Conservation (phyloP, 305 asterid species). For the Solanum hybrid region DNA sequence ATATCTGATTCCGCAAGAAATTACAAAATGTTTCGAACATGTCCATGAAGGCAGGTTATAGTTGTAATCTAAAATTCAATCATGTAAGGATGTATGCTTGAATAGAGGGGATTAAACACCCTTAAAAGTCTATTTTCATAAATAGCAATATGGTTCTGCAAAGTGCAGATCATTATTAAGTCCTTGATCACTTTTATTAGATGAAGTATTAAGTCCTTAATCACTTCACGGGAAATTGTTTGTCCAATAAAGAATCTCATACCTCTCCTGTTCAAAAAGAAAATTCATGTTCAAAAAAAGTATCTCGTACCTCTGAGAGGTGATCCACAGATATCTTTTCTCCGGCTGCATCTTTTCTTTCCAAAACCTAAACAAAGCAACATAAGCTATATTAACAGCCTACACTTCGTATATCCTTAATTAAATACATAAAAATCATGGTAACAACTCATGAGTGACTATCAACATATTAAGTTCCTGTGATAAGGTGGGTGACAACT, state of each 20-base stretch:
- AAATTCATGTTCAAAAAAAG: background rate
- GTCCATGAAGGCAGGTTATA: background rate
- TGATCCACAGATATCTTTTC: conserved; percentile 40
- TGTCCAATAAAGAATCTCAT: conserved; percentile 17
- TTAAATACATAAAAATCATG: background rate
- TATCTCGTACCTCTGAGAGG: conserved; percentile 51
- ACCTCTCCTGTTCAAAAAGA: conserved; percentile 22
- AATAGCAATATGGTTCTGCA: background rate
- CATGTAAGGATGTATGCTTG: conserved; percentile 1
- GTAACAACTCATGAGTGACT: background rate
- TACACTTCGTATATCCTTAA: background rate
- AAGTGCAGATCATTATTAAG: background rate
- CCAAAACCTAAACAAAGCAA: conserved; percentile 47
- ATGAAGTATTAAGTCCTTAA: background rate
- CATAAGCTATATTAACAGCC: background rate
- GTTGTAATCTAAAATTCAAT: background rate
- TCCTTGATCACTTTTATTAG: background rate
- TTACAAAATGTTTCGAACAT: background rate
- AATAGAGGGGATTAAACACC: background rate
- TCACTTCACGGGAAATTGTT: background rate
- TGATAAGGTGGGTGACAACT: background rate
- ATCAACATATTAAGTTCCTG: background rate
- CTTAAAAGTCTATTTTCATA: background rate
- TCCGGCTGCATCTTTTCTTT: conserved; percentile 38
- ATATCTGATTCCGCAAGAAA: background rate